A percentile compares a stretch with the other conserved stretches of the same genome.
Evolutionary conservation across 176 grass and related monocot species (phyloP).

Genomic region (Triticum urartu): DNA sequence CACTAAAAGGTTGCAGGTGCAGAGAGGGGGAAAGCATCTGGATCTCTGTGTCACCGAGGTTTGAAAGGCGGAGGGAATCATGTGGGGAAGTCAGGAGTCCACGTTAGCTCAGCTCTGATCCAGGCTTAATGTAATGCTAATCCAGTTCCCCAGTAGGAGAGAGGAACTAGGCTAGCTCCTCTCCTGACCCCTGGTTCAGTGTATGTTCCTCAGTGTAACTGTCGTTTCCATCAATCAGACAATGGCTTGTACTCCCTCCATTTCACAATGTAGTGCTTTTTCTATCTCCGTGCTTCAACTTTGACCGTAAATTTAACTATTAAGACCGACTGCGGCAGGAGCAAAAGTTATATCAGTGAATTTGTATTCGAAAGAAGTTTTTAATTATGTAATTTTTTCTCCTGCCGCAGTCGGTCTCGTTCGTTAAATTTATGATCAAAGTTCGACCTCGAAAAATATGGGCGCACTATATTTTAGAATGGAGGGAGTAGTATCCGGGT

Average conservation of each 20-base stretch:
- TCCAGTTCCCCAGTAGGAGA: slow-evolving; percentile 31
- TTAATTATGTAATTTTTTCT: no score
- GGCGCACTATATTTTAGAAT: no score
- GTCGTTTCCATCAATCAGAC: slow-evolving; percentile 24
- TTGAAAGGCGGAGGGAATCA: slow-evolving; percentile 28
- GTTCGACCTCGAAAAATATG: no score
- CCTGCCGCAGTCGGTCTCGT: no score
- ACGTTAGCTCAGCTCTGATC: slow-evolving; percentile 27
- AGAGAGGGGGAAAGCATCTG: slow-evolving; percentile 47
- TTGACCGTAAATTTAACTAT: no score
- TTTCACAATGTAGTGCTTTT: no score
- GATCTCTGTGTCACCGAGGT: slow-evolving; percentile 31
- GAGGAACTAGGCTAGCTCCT: slow-evolving; percentile 22
- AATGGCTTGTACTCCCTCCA: neutral
- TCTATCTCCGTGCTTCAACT: no score
- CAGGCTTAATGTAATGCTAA: slow-evolving; percentile 36
- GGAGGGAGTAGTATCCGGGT: neutral
- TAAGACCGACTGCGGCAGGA: no score
- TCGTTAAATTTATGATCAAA: no score
- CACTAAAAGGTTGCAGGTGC: slow-evolving; percentile 12
- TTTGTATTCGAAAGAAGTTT: no score
- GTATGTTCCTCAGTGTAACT: slow-evolving; percentile 35
- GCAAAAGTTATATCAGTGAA: no score
- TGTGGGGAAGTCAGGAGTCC: slow-evolving; percentile 45
- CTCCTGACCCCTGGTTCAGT: slow-evolving; percentile 20